A percentile compares a stretch with the other conserved stretches of the same genome.
These are phyloP conservation scores for Trifolium pratense DNA, from an alignment of 306 rosid genomes.

Conservation along the genomic window DNA sequence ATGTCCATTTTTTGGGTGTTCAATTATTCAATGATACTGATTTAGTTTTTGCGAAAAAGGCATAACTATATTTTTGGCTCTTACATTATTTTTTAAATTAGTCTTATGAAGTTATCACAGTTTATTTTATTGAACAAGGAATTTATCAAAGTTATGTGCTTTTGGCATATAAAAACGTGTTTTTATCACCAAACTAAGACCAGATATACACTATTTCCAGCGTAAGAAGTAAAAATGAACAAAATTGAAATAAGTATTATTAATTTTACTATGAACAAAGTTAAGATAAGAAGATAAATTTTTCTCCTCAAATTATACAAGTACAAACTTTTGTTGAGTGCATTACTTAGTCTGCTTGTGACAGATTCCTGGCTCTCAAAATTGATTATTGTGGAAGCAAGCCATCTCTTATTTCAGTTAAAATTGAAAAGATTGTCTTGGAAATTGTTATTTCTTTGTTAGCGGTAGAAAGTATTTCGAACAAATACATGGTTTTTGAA, in stretches of 20 bases:
- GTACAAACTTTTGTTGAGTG: neutral
- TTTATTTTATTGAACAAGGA: neutral
- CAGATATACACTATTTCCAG: too few relatives aligned
- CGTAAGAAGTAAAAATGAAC: too few relatives aligned
- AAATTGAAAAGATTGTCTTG: neutral
- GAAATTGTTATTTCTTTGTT: neutral
- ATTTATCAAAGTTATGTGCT: neutral
- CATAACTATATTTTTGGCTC: neutral
- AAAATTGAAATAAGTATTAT: too few relatives aligned
- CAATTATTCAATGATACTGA: conserved; percentile 1
- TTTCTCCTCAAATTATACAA: neutral
- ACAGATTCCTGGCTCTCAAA: neutral
- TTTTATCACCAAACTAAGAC: too few relatives aligned
- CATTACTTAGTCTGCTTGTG: neutral
- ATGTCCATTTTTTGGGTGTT: conserved; percentile 17
- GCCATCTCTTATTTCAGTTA: neutral
- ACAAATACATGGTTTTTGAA: neutral
- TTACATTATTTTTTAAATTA: neutral
- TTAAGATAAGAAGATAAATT: neutral
- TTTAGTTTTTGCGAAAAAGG: neutral
- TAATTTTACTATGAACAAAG: neutral
- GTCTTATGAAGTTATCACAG: neutral
- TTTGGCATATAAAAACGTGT: neutral
- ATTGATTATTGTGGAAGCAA: neutral
- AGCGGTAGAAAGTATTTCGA: neutral